phyloP scores from a whole-genome alignment of 225 moss, liverwort and hornwort species.

The Pseudisothecium myosuroides region DNA sequence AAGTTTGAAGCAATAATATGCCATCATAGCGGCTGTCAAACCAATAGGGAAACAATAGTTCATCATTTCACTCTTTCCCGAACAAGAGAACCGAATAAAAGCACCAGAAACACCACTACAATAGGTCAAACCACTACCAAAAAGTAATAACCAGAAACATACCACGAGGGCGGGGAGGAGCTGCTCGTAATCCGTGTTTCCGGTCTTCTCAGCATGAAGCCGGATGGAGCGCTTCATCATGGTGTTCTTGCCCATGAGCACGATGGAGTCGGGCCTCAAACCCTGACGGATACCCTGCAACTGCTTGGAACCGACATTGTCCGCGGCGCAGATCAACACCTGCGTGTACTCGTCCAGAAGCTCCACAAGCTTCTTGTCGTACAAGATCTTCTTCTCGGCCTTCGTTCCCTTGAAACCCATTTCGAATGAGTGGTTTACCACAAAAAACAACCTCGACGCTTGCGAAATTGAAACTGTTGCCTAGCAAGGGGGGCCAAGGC shows the following conservation, averaged over 20 bases:
- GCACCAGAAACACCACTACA: no score
- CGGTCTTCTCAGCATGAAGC: slow-evolving; percentile 64
- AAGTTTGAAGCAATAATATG: slow-evolving; percentile 25
- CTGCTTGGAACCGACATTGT: slow-evolving; percentile 94
- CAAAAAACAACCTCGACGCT: background rate
- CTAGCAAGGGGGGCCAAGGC: slow-evolving; percentile 35
- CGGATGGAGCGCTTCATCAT: slow-evolving; percentile 98
- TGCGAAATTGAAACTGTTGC: background rate
- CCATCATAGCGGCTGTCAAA: slow-evolving; percentile 31
- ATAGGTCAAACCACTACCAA: background rate
- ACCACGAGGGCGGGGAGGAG: slow-evolving; percentile 74
- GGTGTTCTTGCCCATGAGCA: slow-evolving; percentile 96
- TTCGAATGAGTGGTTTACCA: background rate
- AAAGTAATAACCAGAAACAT: background rate
- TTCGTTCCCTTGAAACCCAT: slow-evolving; percentile 99
- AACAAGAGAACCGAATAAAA: no score
- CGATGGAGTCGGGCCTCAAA: slow-evolving; percentile 73
- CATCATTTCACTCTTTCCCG: slow-evolving; percentile 7
- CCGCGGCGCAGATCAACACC: slow-evolving; percentile 73
- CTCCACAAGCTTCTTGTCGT: slow-evolving; percentile 80
- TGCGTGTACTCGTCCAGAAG: slow-evolving; percentile 68
- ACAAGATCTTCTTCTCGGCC: slow-evolving; percentile 69
- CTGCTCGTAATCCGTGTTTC: slow-evolving; percentile 46
- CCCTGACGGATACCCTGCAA: slow-evolving; percentile 79
- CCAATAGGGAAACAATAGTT: slow-evolving; percentile 16